Evolutionary conservation across 2,329 filamentous ascomycete genomes (phyloP), one percentile per base, ranked within the genome.

Genomic region (Hyphodiscus sp.): DNA sequence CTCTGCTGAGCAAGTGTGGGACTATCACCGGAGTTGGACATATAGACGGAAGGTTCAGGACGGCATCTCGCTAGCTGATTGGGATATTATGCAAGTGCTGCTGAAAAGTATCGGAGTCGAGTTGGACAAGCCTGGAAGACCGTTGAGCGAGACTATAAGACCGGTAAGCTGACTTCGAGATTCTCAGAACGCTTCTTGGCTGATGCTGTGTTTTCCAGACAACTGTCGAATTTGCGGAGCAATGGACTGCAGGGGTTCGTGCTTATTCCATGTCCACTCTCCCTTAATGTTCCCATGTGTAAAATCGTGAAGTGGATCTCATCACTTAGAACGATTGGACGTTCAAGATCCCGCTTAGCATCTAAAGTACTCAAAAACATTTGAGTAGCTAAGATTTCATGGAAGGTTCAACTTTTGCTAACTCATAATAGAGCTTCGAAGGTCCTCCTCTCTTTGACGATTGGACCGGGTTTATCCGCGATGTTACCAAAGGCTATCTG

Each of bases 1-100:
- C n/a, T 47, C 46, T 7, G 45, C 58, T 9, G 58, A 58, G 41
- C 19, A 55, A 18, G 49, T 63, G 13, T 64, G 56, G 54, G 45
- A 50, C 11, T 54, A 58, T 23, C 20, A 60, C 33, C 20, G 20
- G 41, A 26, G 41, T 16, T 63, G 61, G 60, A 16, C 19, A 6
- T 20, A 1, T 7, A 13, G 43, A 7, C n/a, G 43, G 20, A 38
- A 38, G 11, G n/a, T 20, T 19, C 16, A 19, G 8, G 43, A 7
- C 8, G 43, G 20, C n/a, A 20, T 45, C 23, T 8, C 19, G 16
- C 13, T 2, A 4, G 43, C 23, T 26, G 23, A 45, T 16, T 20
- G 23, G 23, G 43, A 45, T 8, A 16, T 20, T 5, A 45, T 26
- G 44, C 46, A 23, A 38, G 44, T 47, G 10, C 43, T 42, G 30